Conservation (phyloP, 345 rosid species). For the Gossypium rotundifolium region DNA sequence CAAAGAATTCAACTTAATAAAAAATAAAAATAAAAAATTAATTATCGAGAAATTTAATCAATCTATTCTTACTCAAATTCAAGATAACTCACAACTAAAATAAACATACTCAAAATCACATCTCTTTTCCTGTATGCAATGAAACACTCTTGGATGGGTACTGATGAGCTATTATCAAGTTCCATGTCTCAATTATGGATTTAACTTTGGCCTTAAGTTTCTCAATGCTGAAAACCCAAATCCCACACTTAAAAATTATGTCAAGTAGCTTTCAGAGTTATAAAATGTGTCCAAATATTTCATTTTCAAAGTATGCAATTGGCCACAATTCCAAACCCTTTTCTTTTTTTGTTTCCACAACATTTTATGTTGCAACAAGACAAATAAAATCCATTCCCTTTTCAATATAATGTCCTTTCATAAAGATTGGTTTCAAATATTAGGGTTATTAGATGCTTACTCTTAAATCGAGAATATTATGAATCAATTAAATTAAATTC, state of each 20-base stretch:
- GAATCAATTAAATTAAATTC: no score
- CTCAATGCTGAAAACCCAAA: background rate
- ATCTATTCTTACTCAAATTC: background rate
- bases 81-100: background rate
- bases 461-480: no score
- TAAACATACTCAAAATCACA: background rate
- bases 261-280: background rate
- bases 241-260: background rate
- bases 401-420: background rate
- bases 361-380: constrained; percentile 19
- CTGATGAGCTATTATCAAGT: background rate
- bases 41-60: no score
- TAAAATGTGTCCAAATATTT: background rate
- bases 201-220: background rate
- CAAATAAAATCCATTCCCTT: constrained; percentile 14
- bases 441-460: background rate
- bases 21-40: no score
- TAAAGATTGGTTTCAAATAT: no score
- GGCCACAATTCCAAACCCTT: background rate
- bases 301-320: background rate
- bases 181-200: background rate
- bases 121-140: background rate
- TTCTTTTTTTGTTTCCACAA: background rate
- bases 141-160: background rate
- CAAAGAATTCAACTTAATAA: no score